Base-by-base conservation (phyloP, 2,329 filamentous ascomycete species). In the Parafenestella ontariensis region DNA sequence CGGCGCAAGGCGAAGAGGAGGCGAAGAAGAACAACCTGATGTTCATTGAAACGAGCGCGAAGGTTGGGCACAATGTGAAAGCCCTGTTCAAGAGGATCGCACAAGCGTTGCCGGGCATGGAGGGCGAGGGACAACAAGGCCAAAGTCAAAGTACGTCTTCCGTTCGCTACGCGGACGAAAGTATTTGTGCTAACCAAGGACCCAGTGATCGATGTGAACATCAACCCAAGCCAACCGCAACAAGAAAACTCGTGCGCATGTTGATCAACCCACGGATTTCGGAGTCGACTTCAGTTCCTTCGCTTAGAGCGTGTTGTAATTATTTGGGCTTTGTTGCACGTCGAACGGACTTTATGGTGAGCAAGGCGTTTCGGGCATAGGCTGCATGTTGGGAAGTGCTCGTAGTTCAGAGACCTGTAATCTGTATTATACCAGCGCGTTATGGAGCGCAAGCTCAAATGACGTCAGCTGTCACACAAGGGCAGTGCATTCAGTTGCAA, bases 11-110 rank as follows among this genome's bases (percentile, higher is more conserved):
- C 56, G 95, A 99, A 78, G 95, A 98, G 69, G 95, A 99, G 80
- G 94, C 94, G 39, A 96, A 96, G 85, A 94, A 94, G 83, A 94
- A 96, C 78, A 95, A 95, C 64, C 82, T 97, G 65, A 97, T 99
- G 91, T 99, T 99, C 73, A 95, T 99, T 69, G 95, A 99, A 83
- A 99, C 95, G 49, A 97, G 92, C 77, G 95, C 95, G 49, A 99
- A 99, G 84, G 84, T 96, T 11, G 93, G 96, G 36, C 92, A 98
- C 79, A 99, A 99, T 74, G 96, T 99, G 67, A 99, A 99, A 84
- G 91, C 89, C 65, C 82, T 99, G 53, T 99, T 99, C 82, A 91
- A 93, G 83, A 89, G 92, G 82, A 99, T 99, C 86, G 95, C 96
- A 36, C 95, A 99, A 79, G 95, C 96, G 33, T 82, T 99, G 68